Evolutionary conservation across 768 basidiomycete genomes (phyloP).

Genomic region (Lentinula lateritia): DNA sequence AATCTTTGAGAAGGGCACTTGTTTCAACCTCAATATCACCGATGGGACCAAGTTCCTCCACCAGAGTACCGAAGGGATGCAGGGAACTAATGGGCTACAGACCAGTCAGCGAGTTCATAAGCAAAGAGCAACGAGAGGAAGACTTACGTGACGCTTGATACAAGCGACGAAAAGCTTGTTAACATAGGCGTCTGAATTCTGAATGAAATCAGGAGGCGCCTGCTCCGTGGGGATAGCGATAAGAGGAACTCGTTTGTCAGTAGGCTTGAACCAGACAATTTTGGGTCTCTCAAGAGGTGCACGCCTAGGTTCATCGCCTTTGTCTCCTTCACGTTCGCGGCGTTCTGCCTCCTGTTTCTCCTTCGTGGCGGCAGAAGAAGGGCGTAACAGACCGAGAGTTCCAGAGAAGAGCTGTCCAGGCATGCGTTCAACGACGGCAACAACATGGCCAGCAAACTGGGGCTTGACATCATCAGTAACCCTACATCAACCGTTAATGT

Average conservation of each 20-base stretch:
- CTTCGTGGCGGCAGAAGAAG: constrained; percentile 95
- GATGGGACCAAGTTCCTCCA: constrained; percentile 96
- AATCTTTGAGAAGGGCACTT: constrained; percentile 94
- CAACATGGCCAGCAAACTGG: constrained; percentile 97
- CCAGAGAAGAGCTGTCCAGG: constrained; percentile 98
- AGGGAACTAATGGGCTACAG: constrained; percentile 85
- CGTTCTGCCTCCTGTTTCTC: constrained; percentile 99
- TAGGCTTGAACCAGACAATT: constrained; percentile 99
- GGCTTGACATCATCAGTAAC: constrained; percentile 98
- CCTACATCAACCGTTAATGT: constrained; percentile 28
- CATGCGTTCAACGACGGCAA: constrained; percentile 99
- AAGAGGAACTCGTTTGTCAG: constrained; percentile 96
- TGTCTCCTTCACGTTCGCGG: constrained; percentile 93
- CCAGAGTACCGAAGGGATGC: constrained; percentile 97
- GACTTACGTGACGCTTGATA: constrained; percentile 92
- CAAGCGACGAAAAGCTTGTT: constrained; percentile 94
- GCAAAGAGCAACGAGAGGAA: constrained; percentile 5
- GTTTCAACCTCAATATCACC: constrained; percentile 99
- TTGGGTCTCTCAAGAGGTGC: constrained; percentile 86
- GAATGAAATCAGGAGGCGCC: constrained; percentile 93
- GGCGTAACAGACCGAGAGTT: constrained; percentile 89
- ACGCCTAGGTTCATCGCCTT: constrained; percentile 76
- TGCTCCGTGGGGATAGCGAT: constrained; percentile 99
- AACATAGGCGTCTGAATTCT: constrained; percentile 86
- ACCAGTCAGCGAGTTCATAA: constrained; percentile 3